Percentiles rank a stretch among this genome's conserved stretches.
phyloP scores from a whole-genome alignment of 352 stramenopile species.

The Phytophthora constricta region DNA sequence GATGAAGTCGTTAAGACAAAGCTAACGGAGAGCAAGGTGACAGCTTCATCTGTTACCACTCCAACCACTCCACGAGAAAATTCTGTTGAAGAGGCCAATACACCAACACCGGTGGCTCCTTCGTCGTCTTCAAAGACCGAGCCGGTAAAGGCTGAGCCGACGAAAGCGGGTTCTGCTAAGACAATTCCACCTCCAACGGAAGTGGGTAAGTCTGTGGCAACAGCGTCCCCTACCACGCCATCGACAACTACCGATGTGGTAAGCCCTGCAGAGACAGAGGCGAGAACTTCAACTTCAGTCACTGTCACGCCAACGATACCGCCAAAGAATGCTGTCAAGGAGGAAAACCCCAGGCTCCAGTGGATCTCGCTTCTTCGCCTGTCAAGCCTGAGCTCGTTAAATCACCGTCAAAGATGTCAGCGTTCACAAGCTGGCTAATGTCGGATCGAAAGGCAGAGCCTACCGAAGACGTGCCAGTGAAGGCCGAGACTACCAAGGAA shows the following conservation, averaged over 20 bases:
- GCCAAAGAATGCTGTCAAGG: too few species aligned
- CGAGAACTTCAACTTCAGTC: neutral
- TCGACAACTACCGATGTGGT: neutral
- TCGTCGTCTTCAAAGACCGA: conserved; percentile 1
- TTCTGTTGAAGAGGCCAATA: neutral
- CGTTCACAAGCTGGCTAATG: too few species aligned
- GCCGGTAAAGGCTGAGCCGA: neutral
- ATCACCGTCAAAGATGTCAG: too few species aligned
- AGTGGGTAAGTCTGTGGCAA: neutral
- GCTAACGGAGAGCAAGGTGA: neutral
- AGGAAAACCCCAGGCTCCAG: too few species aligned
- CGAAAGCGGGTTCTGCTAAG: neutral
- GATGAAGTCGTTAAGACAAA: neutral
- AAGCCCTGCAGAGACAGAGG: neutral
- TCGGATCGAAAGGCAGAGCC: too few species aligned
- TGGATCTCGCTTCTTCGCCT: too few species aligned
- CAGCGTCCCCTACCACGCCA: neutral
- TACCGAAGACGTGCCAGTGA: too few species aligned
- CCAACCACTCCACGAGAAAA: conserved; percentile 11
- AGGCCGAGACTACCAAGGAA: too few species aligned
- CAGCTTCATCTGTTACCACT: neutral
- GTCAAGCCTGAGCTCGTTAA: too few species aligned
- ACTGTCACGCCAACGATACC: neutral
- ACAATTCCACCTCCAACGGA: too few species aligned
- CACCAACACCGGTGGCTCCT: too few species aligned